Base-by-base conservation (phyloP, 768 basidiomycete species). In the Brasilioporus rufonigricans region DNA sequence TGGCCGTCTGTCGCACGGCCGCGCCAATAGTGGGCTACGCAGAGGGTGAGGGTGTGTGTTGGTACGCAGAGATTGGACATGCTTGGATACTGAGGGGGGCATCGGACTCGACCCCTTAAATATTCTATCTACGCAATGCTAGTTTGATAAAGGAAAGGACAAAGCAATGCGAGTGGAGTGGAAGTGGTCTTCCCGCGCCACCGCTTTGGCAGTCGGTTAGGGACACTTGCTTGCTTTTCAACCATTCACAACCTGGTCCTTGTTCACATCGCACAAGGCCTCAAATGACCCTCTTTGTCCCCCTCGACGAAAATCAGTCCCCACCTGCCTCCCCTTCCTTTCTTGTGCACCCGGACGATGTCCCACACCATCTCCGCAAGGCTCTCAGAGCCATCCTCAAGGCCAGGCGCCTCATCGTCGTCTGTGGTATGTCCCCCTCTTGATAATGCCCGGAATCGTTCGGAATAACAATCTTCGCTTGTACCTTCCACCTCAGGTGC, bases 341-440 rank as follows among this genome's bases (percentile, higher is more conserved):
- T 65, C 71, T 88, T 43, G 62, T 75, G 12, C 73, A 73, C 29
- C 64, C 84, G n/a, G 53, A 71, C 23, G 76, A 85, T 59, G 75
- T 75, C 16, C 62, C 58, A 29, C 65, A 71, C 35, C 82, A 87
- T 50, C 65, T 86, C 33, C 70, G 75, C 49, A 82, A 77, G 59
- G 78, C 80, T 16, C 71, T 87, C 53, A 84, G 80, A 63, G 76
- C 89, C 29, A 84, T 93, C 58, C 67, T 89, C 64, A 90, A 89
- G 71, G 89, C 92, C 9, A 87, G 81, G 69, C 80, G 89, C 48
- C 80, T 94, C 64, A 89, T 92, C n/a, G 85, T 93, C 61, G 82
- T 94, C 52, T 91, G 86, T 68, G 92, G 91, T 91, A 54, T 64
- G 86, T 80, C 58, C 44, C 36, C 57, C 54, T 46, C 41, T 46